Evolutionary conservation across 2,329 filamentous ascomycete species (phyloP), one percentile per base, ranked within the genome.

Genomic region (Metarhizium robertsii): DNA sequence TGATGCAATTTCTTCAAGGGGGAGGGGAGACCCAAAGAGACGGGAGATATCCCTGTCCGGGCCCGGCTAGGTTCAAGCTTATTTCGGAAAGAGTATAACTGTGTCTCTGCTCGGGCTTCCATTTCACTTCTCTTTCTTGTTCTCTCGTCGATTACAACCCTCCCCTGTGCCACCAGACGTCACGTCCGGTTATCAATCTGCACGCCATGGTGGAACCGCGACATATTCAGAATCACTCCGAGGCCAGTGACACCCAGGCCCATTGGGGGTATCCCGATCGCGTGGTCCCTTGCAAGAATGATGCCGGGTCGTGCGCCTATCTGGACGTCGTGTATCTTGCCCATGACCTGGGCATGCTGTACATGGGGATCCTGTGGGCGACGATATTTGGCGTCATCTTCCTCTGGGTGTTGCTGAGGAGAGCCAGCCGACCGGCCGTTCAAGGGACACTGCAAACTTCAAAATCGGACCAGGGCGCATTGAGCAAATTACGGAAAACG

Each of bases 311-410:
- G 7, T 79, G 76, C 64, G 71, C 64, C 30, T 78, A 79, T 61
- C 74, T 81, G 51, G 78, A 81, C 57, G 68, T 73, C 38, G 76
- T 80, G 50, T 81, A 81, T 58, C 58, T 59, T 29, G 66, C 73
- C 14, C 78, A 81, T 62, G 78, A 79, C 56, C 54, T 68, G 6
- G 70, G 75, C 20, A 79, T 81, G 73, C 59, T 79, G 40, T 80
- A 79, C 63, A 69, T 69, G 1, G 78, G 75, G 48, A 74, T 79
- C 48, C 61, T 81, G 34, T 81, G 78, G 78, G 66, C 71, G 3
- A 73, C 73, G 5, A 65, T 80, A 47, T 62, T 69, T 48, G 74
- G 68, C 18, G 65, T 79, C 50, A 58, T 80, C 6, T 59, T 77
- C 25, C 34, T 74, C 30, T 79, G 74, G 74, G 72, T 69, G 47